Evolutionary conservation across 306 rosid genomes (phyloP).

Genomic region (Pterocarpus macrocarpus): DNA sequence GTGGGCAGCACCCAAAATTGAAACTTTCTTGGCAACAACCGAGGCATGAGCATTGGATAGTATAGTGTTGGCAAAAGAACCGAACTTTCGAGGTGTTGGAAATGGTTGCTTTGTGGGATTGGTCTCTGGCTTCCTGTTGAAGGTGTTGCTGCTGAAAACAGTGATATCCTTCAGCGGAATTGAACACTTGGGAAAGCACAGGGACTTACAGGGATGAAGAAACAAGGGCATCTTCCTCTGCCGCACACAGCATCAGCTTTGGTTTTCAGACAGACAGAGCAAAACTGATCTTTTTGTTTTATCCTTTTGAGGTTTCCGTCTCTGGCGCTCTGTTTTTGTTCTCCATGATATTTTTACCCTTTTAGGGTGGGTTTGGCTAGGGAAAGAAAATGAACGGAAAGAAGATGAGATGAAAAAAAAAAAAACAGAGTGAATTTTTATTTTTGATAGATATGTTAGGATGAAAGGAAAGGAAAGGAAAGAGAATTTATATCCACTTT

Average conservation of each 20-base stretch:
- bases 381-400: too few species aligned
- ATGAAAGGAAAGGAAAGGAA: too few species aligned
- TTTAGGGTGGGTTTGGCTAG: too few species aligned
- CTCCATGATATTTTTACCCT: not conserved
- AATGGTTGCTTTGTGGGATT: constrained; percentile 29
- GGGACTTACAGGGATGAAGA: constrained; percentile 62
- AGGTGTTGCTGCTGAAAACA: constrained; percentile 37
- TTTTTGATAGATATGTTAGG: too few species aligned
- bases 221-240: constrained; percentile 64
- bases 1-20: constrained; percentile 53
- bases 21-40: constrained; percentile 50
- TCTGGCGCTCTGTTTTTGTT: not conserved
- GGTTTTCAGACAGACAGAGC: constrained; percentile 37
- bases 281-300: constrained; percentile 36
- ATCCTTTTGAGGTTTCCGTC: constrained; percentile 49
- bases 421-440: too few species aligned
- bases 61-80: constrained; percentile 40
- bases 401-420: too few species aligned
- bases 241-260: constrained; percentile 60
- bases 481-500: too few species aligned
- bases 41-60: constrained; percentile 39
- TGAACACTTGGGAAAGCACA: constrained; percentile 46
- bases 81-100: constrained; percentile 34
- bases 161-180: constrained; percentile 22
- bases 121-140: constrained; percentile 30